Conservation (phyloP, 2,329 filamentous ascomycete species). For the Whalleya microplaca region DNA sequence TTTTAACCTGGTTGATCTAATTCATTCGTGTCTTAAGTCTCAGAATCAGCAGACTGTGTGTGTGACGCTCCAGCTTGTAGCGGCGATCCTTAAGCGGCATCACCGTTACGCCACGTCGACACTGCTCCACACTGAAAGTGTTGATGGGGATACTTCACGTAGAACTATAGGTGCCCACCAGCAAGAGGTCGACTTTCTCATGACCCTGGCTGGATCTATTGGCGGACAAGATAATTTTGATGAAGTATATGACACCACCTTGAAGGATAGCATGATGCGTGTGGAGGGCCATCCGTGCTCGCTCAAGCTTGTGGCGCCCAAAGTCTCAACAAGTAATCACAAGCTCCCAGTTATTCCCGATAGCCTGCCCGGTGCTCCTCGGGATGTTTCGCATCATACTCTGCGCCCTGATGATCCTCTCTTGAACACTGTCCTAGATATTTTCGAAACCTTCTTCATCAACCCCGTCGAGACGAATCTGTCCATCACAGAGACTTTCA, state of each 20-base stretch:
- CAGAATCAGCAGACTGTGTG: conserved; percentile 86
- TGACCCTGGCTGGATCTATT: conserved; percentile 68
- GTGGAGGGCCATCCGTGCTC: conserved; percentile 77
- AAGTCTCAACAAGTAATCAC: conserved; percentile 58
- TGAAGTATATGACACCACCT: conserved; percentile 70
- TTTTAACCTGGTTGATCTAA: conserved; percentile 91
- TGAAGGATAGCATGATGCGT: conserved; percentile 71
- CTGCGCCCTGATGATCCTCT: conserved; percentile 66
- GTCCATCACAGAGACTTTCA: conserved; percentile 79
- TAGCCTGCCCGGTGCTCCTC: conserved; percentile 62
- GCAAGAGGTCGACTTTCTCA: conserved; percentile 73
- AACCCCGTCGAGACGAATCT: conserved; percentile 93
- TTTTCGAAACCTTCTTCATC: conserved; percentile 80
- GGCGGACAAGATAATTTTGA: conserved; percentile 73
- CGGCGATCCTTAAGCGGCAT: conserved; percentile 83
- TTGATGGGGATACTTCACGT: conserved; percentile 55
- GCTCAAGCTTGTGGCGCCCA: conserved; percentile 66
- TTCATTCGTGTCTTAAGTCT: conserved; percentile 83
- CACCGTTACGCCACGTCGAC: conserved; percentile 83
- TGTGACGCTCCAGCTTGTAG: conserved; percentile 85
- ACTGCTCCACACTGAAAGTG: conserved; percentile 68
- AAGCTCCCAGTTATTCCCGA: conserved; percentile 59
- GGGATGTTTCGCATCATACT: conserved; percentile 63
- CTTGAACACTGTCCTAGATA: conserved; percentile 67
- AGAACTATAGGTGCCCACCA: conserved; percentile 76